These are phyloP conservation scores for Suillus decipiens DNA, from an alignment of 768 basidiomycete species.

Conservation along the genomic window DNA sequence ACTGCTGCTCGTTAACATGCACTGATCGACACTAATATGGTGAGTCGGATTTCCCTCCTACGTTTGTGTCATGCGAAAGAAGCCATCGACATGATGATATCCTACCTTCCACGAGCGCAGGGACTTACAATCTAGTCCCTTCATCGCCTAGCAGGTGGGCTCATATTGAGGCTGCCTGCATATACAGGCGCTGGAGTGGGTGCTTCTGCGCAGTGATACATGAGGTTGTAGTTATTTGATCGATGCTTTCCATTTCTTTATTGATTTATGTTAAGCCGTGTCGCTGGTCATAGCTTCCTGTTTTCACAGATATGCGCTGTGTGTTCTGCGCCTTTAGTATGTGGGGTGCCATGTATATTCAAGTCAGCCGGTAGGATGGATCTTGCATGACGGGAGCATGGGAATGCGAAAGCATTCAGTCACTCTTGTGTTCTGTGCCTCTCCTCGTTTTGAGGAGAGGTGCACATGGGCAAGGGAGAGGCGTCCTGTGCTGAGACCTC, in stretches of 20 bases:
- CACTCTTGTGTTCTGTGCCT: conserved; percentile 22
- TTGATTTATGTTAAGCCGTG: not conserved
- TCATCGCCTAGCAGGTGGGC: conserved; percentile 34
- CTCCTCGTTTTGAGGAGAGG: conserved; percentile 29
- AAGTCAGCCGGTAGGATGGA: conserved; percentile 32
- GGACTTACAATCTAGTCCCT: conserved; percentile 36
- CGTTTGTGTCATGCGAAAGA: not conserved
- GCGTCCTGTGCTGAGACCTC: conserved; percentile 22
- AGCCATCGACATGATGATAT: conserved; percentile 30
- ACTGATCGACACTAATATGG: conserved; percentile 7
- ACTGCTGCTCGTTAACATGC: not conserved
- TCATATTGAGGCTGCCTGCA: conserved; percentile 38
- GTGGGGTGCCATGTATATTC: conserved; percentile 9
- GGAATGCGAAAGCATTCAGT: conserved; percentile 28
- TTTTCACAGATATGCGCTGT: conserved; percentile 12
- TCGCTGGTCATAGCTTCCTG: not conserved
- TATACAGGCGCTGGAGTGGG: conserved; percentile 35
- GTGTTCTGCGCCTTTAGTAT: not conserved
- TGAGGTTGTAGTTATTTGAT: conserved; percentile 41
- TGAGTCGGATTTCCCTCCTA: conserved; percentile 5
- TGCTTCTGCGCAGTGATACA: conserved; percentile 35
- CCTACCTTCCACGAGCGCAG: conserved; percentile 31
- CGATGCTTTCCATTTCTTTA: conserved; percentile 7
- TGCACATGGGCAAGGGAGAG: conserved; percentile 23
- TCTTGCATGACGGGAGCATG: conserved; percentile 21